These are phyloP conservation scores for Nymphaea colorata DNA, from an alignment of 164 flowering plant species.

Conservation along the genomic window DNA sequence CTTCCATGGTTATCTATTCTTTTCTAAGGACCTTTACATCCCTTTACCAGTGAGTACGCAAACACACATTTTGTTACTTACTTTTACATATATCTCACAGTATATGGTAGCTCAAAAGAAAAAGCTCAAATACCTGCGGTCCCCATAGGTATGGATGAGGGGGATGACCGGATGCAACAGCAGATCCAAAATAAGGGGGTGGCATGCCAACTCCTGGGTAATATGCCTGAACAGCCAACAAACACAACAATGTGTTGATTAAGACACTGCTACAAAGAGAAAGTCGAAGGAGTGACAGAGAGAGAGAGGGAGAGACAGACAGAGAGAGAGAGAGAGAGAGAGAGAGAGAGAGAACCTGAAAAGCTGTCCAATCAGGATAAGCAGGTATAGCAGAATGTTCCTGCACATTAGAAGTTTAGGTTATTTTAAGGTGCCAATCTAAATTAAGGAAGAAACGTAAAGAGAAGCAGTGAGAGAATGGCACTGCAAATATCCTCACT, in stretches of 20 bases:
- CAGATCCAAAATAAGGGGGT: slow-evolving; percentile 43
- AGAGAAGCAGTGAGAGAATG: not conserved
- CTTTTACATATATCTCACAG: not conserved
- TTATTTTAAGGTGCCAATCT: slow-evolving; percentile 5
- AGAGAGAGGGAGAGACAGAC: too few relatives aligned
- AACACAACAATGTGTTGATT: not conserved
- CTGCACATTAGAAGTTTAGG: slow-evolving; percentile 28
- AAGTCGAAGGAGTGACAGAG: too few relatives aligned
- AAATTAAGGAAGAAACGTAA: slow-evolving; percentile 1
- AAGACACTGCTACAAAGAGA: not conserved
- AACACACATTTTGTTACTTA: not conserved
- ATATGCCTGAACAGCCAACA: slow-evolving; percentile 21
- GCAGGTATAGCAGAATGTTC: slow-evolving; percentile 45
- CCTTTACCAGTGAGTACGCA: not conserved
- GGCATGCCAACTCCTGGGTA: slow-evolving; percentile 25
- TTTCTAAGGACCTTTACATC: too few relatives aligned
- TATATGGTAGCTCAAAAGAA: not conserved
- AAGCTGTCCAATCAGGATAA: slow-evolving; percentile 68
- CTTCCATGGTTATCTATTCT: too few relatives aligned
- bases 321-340: too few relatives aligned
- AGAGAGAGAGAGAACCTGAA: slow-evolving; percentile 14
- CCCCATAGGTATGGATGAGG: slow-evolving; percentile 89
- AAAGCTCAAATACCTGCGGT: slow-evolving; percentile 54
- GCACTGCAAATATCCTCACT: not conserved
- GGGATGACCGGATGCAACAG: slow-evolving; percentile 64